phyloP scores from a whole-genome alignment of 1,139 yeast species.

The Geotrichum histeridarum region DNA sequence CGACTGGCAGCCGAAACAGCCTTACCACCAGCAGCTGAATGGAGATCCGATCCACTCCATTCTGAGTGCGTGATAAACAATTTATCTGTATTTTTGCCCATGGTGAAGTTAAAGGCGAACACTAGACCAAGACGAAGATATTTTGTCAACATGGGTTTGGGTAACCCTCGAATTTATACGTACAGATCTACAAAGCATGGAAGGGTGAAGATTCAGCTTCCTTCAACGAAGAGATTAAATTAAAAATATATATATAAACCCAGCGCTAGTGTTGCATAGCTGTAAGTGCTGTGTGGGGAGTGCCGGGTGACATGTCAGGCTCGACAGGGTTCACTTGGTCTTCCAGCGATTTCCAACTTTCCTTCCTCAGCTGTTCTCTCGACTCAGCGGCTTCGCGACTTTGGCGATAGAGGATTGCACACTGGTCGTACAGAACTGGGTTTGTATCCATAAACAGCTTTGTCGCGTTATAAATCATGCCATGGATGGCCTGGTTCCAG shows the following conservation, averaged over 20 bases:
- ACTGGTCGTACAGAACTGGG: constrained; percentile 88
- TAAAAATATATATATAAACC: background rate
- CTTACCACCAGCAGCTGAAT: constrained; percentile 32
- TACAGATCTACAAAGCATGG: too few relatives aligned
- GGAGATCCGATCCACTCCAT: constrained; percentile 33
- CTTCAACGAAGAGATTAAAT: background rate
- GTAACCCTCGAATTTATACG: too few relatives aligned
- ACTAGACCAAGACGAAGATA: too few relatives aligned
- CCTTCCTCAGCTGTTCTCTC: constrained; percentile 54
- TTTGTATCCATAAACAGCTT: constrained; percentile 92
- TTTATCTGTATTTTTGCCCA: constrained; percentile 41
- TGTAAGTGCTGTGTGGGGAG: background rate
- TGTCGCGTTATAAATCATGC: constrained; percentile 84
- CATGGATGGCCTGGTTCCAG: constrained; percentile 93
- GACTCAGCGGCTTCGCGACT: constrained; percentile 62
- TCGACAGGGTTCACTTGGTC: constrained; percentile 42
- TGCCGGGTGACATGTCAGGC: background rate
- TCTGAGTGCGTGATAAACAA: constrained; percentile 38
- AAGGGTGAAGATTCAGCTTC: too few relatives aligned
- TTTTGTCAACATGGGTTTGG: too few relatives aligned
- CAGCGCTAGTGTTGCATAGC: background rate
- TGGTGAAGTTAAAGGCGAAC: constrained; percentile 12
- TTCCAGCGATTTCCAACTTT: constrained; percentile 73
- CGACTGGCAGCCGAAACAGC: constrained; percentile 13
- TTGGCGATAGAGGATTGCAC: constrained; percentile 79